Evolutionary conservation across 2,329 filamentous ascomycete species (phyloP).

Genomic region (Camillea tinctor): DNA sequence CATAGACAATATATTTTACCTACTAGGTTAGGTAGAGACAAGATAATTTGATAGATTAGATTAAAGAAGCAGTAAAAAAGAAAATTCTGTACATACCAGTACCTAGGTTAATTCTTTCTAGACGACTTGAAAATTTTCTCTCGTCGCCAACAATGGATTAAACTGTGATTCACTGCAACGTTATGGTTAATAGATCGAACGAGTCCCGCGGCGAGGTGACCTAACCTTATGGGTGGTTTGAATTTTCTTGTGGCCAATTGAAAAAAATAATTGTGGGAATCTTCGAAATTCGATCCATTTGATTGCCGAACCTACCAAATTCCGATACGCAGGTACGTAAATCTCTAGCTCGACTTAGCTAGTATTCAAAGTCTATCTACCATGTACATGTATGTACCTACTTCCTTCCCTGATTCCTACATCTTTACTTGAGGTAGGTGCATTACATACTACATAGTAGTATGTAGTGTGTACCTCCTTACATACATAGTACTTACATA

Average conservation of each 20-base stretch:
- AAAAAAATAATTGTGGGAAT: slow-evolving; percentile 4
- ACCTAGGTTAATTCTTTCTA: not conserved
- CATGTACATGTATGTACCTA: too few species aligned
- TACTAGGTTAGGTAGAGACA: too few species aligned
- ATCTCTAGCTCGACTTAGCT: not conserved
- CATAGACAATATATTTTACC: too few species aligned
- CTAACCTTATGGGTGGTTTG: not conserved
- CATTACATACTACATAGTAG: too few species aligned
- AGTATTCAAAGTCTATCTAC: not conserved
- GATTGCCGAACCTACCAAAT: slow-evolving; percentile 1
- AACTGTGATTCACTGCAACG: not conserved
- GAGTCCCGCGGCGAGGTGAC: not conserved
- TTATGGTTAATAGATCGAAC: not conserved
- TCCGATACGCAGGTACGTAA: not conserved
- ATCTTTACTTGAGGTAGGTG: too few species aligned
- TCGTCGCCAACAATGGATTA: not conserved
- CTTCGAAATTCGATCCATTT: slow-evolving; percentile 2
- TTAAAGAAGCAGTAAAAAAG: too few species aligned
- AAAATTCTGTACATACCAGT: too few species aligned
- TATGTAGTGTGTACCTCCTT: too few species aligned
- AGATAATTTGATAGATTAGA: too few species aligned
- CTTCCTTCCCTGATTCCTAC: too few species aligned
- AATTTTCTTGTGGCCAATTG: not conserved
- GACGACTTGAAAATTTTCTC: not conserved
- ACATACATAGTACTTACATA: too few species aligned